Evolutionary conservation across 345 rosid genomes (phyloP).

Genomic region (Gossypium mustelinum): DNA sequence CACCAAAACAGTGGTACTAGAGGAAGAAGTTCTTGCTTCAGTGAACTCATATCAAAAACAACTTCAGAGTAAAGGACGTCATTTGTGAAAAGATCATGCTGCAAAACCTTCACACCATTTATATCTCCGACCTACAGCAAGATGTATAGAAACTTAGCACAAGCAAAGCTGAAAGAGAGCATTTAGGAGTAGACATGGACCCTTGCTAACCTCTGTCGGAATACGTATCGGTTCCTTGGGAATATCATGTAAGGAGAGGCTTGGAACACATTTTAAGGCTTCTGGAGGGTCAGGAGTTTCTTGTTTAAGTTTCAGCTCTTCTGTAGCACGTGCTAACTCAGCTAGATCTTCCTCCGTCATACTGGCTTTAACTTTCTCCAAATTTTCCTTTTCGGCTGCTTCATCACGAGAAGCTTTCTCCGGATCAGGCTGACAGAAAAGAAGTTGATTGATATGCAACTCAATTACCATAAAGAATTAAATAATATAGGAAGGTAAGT

Average conservation of each 20-base stretch:
- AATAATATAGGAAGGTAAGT: slow-evolving; percentile 11
- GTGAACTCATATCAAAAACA: slow-evolving; percentile 78
- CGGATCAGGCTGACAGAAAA: slow-evolving; percentile 73
- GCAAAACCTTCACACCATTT: slow-evolving; percentile 79
- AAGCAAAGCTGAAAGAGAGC: neutral
- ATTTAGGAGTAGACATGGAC: slow-evolving; percentile 10
- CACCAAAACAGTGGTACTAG: slow-evolving; percentile 93
- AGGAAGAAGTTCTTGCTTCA: slow-evolving; percentile 87
- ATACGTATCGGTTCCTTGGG: slow-evolving; percentile 77
- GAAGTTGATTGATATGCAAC: slow-evolving; percentile 20
- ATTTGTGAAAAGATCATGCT: slow-evolving; percentile 91
- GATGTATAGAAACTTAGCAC: neutral
- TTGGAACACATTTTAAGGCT: slow-evolving; percentile 77
- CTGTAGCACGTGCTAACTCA: slow-evolving; percentile 80
- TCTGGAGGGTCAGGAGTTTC: slow-evolving; percentile 97
- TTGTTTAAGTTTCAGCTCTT: slow-evolving; percentile 78
- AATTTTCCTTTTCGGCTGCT: slow-evolving; percentile 66
- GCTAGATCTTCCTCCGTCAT: slow-evolving; percentile 95
- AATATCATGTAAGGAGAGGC: slow-evolving; percentile 71
- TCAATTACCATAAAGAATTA: slow-evolving; percentile 10
- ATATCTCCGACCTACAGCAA: slow-evolving; percentile 68
- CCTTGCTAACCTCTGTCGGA: slow-evolving; percentile 64
- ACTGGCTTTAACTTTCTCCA: slow-evolving; percentile 64
- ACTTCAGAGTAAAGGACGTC: slow-evolving; percentile 88
- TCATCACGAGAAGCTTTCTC: slow-evolving; percentile 84